Evolutionary conservation across 768 basidiomycete genomes (phyloP).

Genomic region (Naganishia vaughanmartiniae): DNA sequence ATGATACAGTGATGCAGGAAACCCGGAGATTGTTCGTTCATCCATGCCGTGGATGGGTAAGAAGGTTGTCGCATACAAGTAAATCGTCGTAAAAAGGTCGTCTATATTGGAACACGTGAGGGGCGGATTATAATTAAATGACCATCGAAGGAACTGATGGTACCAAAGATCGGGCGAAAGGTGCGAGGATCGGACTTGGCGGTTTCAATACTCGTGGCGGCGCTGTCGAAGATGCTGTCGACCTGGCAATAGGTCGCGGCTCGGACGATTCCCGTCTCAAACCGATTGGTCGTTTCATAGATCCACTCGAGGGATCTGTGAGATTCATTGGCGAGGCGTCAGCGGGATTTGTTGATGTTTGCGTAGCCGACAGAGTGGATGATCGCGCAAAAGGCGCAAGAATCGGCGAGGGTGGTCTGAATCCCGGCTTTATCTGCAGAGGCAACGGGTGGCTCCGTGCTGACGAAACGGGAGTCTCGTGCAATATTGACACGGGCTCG

Average conservation of each 20-base stretch:
- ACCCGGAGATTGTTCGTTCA: not conserved
- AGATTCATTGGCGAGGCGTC: not conserved
- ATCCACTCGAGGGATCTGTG: not conserved
- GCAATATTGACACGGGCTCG: not conserved
- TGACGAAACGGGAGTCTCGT: not conserved
- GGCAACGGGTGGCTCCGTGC: not conserved
- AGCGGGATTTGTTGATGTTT: not conserved
- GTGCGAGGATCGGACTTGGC: slow-evolving; percentile 20
- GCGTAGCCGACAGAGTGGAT: not conserved
- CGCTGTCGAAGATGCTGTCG: not conserved
- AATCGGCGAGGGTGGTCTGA: slow-evolving; percentile 29
- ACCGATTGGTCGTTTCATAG: not conserved
- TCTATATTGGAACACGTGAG: slow-evolving; percentile 3
- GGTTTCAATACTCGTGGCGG: slow-evolving; percentile 5
- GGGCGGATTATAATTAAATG: not conserved
- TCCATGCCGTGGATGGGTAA: not conserved
- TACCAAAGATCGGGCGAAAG: slow-evolving; percentile 4
- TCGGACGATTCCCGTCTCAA: slow-evolving; percentile 18
- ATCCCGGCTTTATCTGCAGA: not conserved
- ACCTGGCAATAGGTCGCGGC: not conserved
- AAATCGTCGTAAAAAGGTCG: slow-evolving; percentile 9
- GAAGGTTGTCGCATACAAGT: not conserved
- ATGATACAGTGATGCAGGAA: slow-evolving; percentile 19
- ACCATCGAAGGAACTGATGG: not conserved
- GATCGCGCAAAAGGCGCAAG: slow-evolving; percentile 30